These are phyloP conservation scores for Tuctoria greenei DNA, from an alignment of 176 grass and related monocot genomes.

Conservation along the genomic window DNA sequence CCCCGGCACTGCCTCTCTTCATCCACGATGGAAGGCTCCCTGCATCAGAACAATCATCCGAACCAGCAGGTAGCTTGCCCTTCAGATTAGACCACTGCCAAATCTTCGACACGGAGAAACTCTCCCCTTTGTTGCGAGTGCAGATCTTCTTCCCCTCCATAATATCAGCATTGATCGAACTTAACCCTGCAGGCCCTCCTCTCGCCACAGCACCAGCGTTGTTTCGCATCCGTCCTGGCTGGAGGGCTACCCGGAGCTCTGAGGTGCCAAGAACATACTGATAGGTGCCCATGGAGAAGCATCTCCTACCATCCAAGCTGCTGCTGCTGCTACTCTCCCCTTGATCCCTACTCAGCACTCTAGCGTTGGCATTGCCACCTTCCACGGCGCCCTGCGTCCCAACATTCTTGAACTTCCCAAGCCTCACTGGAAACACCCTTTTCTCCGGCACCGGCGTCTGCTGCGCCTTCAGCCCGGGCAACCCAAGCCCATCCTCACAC, in stretches of 20 bases:
- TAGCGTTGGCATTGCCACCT: conserved; percentile 29
- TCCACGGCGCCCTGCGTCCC: conserved; percentile 44
- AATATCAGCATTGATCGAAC: conserved; percentile 47
- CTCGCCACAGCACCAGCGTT: conserved; percentile 24
- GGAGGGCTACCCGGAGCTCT: conserved; percentile 68
- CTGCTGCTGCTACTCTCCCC: conserved; percentile 86
- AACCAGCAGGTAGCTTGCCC: conserved; percentile 57
- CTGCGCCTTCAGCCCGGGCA: conserved; percentile 40
- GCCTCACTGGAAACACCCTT: conserved; percentile 73
- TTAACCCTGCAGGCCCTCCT: conserved; percentile 37
- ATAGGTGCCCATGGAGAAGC: conserved; percentile 87
- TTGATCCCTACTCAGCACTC: conserved; percentile 54
- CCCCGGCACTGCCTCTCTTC: conserved; percentile 37
- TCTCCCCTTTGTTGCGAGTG: conserved; percentile 66
- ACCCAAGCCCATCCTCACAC: conserved; percentile 30
- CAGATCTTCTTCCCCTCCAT: conserved; percentile 74
- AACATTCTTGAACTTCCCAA: conserved; percentile 81
- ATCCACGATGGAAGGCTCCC: conserved; percentile 69
- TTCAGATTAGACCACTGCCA: conserved; percentile 86
- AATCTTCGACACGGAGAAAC: conserved; percentile 89
- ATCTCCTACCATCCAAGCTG: conserved; percentile 91
- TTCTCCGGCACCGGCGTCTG: conserved; percentile 52
- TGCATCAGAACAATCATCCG: conserved; percentile 48
- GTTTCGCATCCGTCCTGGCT: conserved; percentile 32
- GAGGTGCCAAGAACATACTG: conserved; percentile 79